These are phyloP conservation scores for Anthracocystis walkeri DNA, from an alignment of 1,284 basidiomycete species.

Conservation along the genomic window DNA sequence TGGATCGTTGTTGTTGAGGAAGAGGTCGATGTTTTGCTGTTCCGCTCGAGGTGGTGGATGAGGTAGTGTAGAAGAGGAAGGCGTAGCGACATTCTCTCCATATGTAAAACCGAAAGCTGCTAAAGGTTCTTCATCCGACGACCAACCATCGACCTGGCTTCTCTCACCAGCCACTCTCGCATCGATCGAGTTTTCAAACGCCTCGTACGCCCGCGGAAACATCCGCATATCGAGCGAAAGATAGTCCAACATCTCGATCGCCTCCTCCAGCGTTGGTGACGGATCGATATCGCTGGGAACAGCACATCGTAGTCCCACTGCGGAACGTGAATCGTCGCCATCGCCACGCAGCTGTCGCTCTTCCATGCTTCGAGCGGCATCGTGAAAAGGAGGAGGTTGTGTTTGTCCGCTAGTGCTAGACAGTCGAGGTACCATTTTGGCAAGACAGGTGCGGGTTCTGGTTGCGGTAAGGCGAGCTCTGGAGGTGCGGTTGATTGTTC, in stretches of 20 bases:
- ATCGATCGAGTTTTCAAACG: background rate
- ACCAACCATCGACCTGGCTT: too few relatives aligned
- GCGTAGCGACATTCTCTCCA: too few relatives aligned
- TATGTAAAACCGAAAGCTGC: background rate
- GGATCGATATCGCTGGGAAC: slow-evolving; percentile 19
- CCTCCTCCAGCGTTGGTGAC: slow-evolving; percentile 8
- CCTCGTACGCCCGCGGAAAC: background rate
- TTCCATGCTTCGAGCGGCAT: slow-evolving; percentile 20
- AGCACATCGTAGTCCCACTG: slow-evolving; percentile 1
- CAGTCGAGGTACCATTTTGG: slow-evolving; percentile 11
- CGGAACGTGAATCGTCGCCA: background rate
- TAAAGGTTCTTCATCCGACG: slow-evolving; percentile 1
- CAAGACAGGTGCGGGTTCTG: background rate
- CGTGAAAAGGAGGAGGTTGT: slow-evolving; percentile 20
- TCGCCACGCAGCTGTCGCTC: slow-evolving; percentile 3
- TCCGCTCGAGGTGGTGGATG: background rate
- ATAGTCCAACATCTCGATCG: slow-evolving; percentile 8
- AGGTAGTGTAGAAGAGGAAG: background rate
- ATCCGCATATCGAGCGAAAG: slow-evolving; percentile 8
- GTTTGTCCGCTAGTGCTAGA: slow-evolving; percentile 18
- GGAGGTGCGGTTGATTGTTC: background rate
- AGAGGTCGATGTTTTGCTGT: slow-evolving; percentile 7
- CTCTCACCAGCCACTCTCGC: background rate
- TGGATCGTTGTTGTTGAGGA: slow-evolving; percentile 1
- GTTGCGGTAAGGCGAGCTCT: background rate